Percentiles rank a stretch among this genome's conserved stretches.
phyloP scores from a whole-genome alignment of 2,329 filamentous ascomycete genomes.

The Fusarium brevicatenulatum region DNA sequence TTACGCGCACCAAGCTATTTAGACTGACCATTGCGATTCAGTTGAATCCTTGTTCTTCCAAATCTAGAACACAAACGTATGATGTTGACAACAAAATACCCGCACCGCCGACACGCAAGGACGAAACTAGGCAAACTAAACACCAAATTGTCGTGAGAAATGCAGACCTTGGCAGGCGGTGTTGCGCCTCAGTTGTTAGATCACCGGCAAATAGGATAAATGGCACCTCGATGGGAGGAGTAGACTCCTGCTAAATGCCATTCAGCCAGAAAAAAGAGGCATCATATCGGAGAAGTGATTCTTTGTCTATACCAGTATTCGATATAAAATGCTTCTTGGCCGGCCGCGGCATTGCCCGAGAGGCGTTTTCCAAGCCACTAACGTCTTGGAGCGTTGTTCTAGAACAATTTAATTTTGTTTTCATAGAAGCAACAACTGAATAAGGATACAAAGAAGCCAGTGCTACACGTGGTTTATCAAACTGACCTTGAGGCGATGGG shows the following conservation, averaged over 20 bases:
- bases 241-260: background rate
- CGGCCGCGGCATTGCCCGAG: slow-evolving; percentile 21
- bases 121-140: background rate
- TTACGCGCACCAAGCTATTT: background rate
- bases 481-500: background rate
- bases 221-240: background rate
- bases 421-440: background rate
- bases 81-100: slow-evolving; percentile 4
- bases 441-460: background rate
- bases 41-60: background rate
- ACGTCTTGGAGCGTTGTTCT: slow-evolving; percentile 24
- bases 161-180: background rate
- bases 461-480: background rate
- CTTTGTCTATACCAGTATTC: background rate
- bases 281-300: background rate
- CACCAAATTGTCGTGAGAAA: background rate
- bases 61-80: slow-evolving; percentile 11
- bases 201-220: background rate
- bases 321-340: slow-evolving; percentile 4
- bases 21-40: background rate
- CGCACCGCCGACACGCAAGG: background rate
- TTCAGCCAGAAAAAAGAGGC: background rate
- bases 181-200: background rate
- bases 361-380: slow-evolving; percentile 18
- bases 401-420: slow-evolving; percentile 26